Evolutionary conservation across 108 stramenopile genomes (phyloP), one percentile per base, ranked within the genome.

Genomic region (Asterionellopsis glacialis): DNA sequence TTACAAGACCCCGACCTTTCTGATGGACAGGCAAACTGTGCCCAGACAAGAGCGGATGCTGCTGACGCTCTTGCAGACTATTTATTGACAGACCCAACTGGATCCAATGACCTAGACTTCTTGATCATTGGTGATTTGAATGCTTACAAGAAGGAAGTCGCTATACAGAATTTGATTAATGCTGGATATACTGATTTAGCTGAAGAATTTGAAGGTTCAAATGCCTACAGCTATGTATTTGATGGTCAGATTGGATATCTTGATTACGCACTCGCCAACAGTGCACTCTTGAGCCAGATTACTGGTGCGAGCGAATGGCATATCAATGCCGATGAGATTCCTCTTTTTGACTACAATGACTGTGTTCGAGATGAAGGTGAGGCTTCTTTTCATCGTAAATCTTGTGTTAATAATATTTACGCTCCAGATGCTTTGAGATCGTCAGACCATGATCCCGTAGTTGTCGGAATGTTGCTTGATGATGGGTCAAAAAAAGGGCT

Each of bases 201-300:
- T 5, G 33, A 33, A 2, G 58, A 63, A 55, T 25, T 64, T 28
- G 68, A 68, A 0, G 57, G 50, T 0, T 55, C 55, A n/a, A n/a
- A 51, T 57, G 70, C 56, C 13, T 62, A 74, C 33, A 56, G 42
- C 25, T 74, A 64, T 48, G 51, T 41, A 0, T 74, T 69, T 52
- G 73, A 69, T 58, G 73, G 67, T 6, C 66, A 68, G 59, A 61
- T 53, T 13, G 73, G 73, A 28, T 68, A 67, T 4, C 53, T 74
- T 1, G 73, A 68, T 27, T 74, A 74, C 45, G 25, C 68, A 3
- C 52, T 74, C 13, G 61, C 50, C 0, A 61, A 60, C 24, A 22
- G 33, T 42, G 48, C 48, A 18, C n/a, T n/a, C n/a, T n/a, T n/a
- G n/a, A n/a, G n/a, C n/a, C n/a, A n/a, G n/a, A n/a, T n/a, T n/a